Conservation (phyloP, 257 asterid species). For the Nicotiana benthamiana region DNA sequence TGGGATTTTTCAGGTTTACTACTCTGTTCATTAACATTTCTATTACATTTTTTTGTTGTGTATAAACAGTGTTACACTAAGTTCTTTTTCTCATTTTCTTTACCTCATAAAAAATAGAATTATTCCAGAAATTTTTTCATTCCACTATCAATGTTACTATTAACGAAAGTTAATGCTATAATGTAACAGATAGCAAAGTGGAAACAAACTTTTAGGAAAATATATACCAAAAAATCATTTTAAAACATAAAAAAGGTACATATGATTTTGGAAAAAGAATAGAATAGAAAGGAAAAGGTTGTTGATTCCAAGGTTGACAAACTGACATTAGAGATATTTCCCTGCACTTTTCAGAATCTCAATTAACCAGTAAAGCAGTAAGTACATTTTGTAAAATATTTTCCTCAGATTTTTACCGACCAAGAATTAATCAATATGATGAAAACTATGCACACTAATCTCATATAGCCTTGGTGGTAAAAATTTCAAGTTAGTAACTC, state of each 20-base stretch:
- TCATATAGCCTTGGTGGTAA: too few relatives aligned
- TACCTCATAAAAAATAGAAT: not conserved
- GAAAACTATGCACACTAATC: not conserved
- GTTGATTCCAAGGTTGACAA: not conserved
- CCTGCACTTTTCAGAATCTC: not conserved
- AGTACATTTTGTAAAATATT: not conserved
- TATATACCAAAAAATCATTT: not conserved
- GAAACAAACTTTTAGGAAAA: not conserved
- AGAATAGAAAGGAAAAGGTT: not conserved
- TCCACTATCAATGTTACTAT: not conserved
- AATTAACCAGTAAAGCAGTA: not conserved
- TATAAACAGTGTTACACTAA: not conserved
- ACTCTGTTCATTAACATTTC: not conserved
- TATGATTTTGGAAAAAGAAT: not conserved
- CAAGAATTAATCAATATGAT: not conserved
- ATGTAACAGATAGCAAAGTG: not conserved
- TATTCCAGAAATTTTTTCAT: not conserved
- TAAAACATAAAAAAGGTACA: not conserved
- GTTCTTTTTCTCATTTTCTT: not conserved
- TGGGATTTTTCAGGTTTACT: constrained; percentile 63
- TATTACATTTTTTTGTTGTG: not conserved
- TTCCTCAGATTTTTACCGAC: not conserved
- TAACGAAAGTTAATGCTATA: not conserved
- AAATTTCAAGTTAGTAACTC: not conserved
- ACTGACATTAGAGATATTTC: not conserved